A percentile compares a stretch with the other conserved stretches of the same genome.
Evolutionary conservation across 2,329 filamentous ascomycete species (phyloP).

Genomic region (Nigrospora sphaerica): DNA sequence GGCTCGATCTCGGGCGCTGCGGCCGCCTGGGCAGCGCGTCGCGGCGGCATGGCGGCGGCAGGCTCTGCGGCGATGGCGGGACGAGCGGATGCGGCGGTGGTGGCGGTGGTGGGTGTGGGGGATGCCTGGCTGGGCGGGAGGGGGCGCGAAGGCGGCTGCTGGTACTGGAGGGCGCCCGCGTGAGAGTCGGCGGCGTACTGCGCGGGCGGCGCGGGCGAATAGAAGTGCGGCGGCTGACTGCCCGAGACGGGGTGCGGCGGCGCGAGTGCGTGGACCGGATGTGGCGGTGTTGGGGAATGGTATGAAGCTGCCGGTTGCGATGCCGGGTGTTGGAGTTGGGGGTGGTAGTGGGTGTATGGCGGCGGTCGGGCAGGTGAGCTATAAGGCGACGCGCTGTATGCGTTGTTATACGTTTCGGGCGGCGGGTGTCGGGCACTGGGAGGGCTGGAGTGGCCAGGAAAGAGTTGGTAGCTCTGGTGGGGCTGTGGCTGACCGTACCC

Average conservation of each 20-base stretch:
- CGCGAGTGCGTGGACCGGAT: background rate
- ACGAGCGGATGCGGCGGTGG: constrained; percentile 7
- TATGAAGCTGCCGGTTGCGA: constrained; percentile 3
- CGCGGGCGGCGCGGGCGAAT: background rate
- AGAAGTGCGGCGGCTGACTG: background rate
- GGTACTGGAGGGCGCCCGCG: too few species aligned
- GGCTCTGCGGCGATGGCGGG: constrained; percentile 9
- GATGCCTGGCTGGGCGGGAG: constrained; percentile 6
- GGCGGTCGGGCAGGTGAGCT: constrained; percentile 2
- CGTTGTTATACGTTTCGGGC: constrained; percentile 6
- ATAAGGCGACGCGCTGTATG: constrained; percentile 8
- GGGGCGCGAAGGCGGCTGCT: background rate
- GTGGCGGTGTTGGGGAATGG: background rate
- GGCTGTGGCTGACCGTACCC: constrained; percentile 20
- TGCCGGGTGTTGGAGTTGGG: constrained; percentile 5
- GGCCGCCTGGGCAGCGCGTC: constrained; percentile 28
- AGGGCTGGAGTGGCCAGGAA: too few species aligned
- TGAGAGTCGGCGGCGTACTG: too few species aligned
- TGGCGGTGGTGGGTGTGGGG: constrained; percentile 15
- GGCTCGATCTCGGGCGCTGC: constrained; percentile 39
- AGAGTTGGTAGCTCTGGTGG: constrained; percentile 18
- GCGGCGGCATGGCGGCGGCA: constrained; percentile 28
- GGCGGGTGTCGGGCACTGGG: background rate
- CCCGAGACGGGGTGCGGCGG: background rate
- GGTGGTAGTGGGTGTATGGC: constrained; percentile 15